phyloP scores from a whole-genome alignment of 176 grass and related monocot species.

The Aegilops speltoides region DNA sequence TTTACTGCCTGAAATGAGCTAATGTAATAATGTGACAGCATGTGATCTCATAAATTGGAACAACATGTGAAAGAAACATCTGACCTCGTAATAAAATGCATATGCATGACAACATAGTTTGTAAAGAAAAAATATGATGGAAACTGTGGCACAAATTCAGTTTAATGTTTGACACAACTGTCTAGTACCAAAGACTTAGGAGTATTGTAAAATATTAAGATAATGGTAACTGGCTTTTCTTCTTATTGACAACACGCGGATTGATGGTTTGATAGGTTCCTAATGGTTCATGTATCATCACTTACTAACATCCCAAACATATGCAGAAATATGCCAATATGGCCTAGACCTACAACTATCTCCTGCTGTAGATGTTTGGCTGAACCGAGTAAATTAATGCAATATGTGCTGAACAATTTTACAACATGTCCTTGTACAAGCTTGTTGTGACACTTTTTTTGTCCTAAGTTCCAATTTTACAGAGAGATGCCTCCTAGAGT shows the following conservation, averaged over 20 bases:
- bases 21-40: not conserved
- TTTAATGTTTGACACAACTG: not conserved
- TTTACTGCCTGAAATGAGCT: not conserved
- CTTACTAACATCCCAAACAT: not conserved
- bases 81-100: not conserved
- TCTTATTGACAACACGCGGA: not conserved
- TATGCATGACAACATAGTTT: not conserved
- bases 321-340: not conserved
- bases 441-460: not conserved
- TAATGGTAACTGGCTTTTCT: not conserved
- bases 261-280: not conserved
- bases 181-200: not conserved
- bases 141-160: not conserved
- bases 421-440: not conserved
- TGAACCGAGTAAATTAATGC: not conserved
- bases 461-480: not conserved
- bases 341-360: not conserved
- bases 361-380: not conserved
- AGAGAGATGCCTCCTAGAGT: not conserved
- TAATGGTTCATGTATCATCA: not conserved
- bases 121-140: slow-evolving; percentile 6
- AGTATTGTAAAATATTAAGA: not conserved
- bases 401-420: not conserved
- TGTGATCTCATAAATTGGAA: not conserved
- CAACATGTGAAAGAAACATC: not conserved